These are phyloP conservation scores for Bertia moriformis DNA, from an alignment of 2,329 filamentous ascomycete genomes.

Conservation along the genomic window DNA sequence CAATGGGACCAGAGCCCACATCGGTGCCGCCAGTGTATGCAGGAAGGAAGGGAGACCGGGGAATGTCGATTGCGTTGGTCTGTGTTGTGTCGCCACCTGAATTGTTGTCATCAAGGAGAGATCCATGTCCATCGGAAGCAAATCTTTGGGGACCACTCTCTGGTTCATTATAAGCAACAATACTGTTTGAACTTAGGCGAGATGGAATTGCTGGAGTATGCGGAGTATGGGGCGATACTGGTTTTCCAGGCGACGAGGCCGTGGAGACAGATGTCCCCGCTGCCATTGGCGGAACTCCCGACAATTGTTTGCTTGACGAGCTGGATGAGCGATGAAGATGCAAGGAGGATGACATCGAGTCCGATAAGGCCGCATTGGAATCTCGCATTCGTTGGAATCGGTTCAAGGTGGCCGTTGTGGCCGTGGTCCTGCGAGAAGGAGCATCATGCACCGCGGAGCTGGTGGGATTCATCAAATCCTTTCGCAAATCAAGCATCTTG, in stretches of 20 bases:
- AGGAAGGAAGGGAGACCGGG: constrained; percentile 25
- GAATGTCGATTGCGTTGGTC: constrained; percentile 28
- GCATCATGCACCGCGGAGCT: constrained; percentile 27
- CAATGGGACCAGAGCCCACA: constrained; percentile 23
- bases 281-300: constrained; percentile 44
- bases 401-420: constrained; percentile 37
- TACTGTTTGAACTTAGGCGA: constrained; percentile 47
- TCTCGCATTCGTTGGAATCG: constrained; percentile 50
- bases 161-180: constrained; percentile 35
- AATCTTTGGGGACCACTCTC: constrained; percentile 16
- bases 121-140: constrained; percentile 10
- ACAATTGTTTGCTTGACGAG: constrained; percentile 46
- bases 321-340: constrained; percentile 45
- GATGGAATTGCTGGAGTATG: constrained; percentile 55
- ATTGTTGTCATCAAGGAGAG: background rate
- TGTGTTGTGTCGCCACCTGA: constrained; percentile 9
- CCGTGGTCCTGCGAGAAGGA: constrained; percentile 30
- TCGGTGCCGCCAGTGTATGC: constrained; percentile 23
- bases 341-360: constrained; percentile 50
- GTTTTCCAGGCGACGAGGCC: constrained; percentile 50
- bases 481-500: constrained; percentile 44
- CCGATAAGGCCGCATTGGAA: constrained; percentile 44
- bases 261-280: constrained; percentile 44
- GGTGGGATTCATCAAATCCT: constrained; percentile 38
- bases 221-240: constrained; percentile 45